Evolutionary conservation across 495 filamentous ascomycete species (phyloP).

Genomic region (Xylaria castorea): DNA sequence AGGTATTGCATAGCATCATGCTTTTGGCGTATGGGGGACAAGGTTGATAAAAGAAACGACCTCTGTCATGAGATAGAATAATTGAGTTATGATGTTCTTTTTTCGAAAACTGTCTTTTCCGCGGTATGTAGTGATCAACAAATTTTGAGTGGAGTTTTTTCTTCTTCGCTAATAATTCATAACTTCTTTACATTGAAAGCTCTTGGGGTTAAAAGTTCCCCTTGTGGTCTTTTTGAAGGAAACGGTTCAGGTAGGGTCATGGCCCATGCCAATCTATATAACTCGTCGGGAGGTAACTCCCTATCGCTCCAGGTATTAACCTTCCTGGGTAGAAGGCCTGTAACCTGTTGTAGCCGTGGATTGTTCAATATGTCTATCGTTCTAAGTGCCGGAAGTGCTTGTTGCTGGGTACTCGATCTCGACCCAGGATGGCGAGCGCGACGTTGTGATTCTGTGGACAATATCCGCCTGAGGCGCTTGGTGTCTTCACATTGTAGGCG

Average conservation of each 20-base stretch:
- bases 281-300: background rate
- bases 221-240: slow-evolving; percentile 2
- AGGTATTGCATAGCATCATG: slow-evolving; percentile 9
- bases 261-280: slow-evolving; percentile 16
- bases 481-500: background rate
- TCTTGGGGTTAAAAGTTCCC: background rate
- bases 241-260: slow-evolving; percentile 17
- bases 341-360: slow-evolving; percentile 34
- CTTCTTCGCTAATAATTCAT: background rate
- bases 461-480: background rate
- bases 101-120: background rate
- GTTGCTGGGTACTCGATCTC: background rate
- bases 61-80: slow-evolving; percentile 13
- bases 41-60: slow-evolving; percentile 5
- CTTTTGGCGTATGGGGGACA: slow-evolving; percentile 13
- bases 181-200: background rate
- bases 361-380: slow-evolving; percentile 25
- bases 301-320: background rate
- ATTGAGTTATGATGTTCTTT: background rate
- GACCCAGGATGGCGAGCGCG: background rate
- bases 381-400: background rate
- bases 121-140: too few species aligned
- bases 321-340: slow-evolving; percentile 31
- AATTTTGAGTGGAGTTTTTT: slow-evolving; percentile 3
- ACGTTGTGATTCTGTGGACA: background rate